Evolutionary conservation across 352 stramenopile species (phyloP).

Genomic region (Albugo candida): DNA sequence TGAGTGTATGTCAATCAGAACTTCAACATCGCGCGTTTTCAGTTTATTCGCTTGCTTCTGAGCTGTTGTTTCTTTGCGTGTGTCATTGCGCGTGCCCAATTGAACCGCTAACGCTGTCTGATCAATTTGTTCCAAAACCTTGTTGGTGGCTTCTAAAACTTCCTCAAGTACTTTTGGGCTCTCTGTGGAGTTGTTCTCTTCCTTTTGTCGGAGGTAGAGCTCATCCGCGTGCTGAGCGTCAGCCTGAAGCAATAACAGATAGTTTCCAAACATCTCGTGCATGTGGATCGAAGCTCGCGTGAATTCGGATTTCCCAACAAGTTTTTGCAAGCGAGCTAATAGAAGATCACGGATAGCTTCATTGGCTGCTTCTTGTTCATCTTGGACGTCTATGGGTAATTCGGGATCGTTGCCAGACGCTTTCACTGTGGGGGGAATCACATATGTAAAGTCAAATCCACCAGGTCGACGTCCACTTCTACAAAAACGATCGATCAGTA

Average conservation of each 20-base stretch:
- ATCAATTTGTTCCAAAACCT: slow-evolving; percentile 34
- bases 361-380: slow-evolving; percentile 38
- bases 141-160: slow-evolving; percentile 32
- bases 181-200: slow-evolving; percentile 8
- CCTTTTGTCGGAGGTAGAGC: too few relatives aligned
- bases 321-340: slow-evolving; percentile 37
- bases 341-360: slow-evolving; percentile 61
- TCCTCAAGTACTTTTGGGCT: slow-evolving; percentile 13
- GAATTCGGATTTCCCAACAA: slow-evolving; percentile 51
- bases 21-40: slow-evolving; percentile 46
- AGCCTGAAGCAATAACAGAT: slow-evolving; percentile 39
- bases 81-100: slow-evolving; percentile 43
- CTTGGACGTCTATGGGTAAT: slow-evolving; percentile 41
- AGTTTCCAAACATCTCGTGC: slow-evolving; percentile 8
- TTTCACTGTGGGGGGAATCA: slow-evolving; percentile 49
- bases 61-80: slow-evolving; percentile 9
- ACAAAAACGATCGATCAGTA: slow-evolving; percentile 1
- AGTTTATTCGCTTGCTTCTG: slow-evolving; percentile 62
- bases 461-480: slow-evolving; percentile 30
- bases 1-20: slow-evolving; percentile 40
- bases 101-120: slow-evolving; percentile 45
- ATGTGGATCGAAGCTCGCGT: slow-evolving; percentile 26
- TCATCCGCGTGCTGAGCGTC: slow-evolving; percentile 53
- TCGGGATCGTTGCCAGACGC: slow-evolving; percentile 26
- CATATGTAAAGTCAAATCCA: slow-evolving; percentile 56